Evolutionary conservation across 805 yeast species (phyloP).

Genomic region (Ogataea naganishii): DNA sequence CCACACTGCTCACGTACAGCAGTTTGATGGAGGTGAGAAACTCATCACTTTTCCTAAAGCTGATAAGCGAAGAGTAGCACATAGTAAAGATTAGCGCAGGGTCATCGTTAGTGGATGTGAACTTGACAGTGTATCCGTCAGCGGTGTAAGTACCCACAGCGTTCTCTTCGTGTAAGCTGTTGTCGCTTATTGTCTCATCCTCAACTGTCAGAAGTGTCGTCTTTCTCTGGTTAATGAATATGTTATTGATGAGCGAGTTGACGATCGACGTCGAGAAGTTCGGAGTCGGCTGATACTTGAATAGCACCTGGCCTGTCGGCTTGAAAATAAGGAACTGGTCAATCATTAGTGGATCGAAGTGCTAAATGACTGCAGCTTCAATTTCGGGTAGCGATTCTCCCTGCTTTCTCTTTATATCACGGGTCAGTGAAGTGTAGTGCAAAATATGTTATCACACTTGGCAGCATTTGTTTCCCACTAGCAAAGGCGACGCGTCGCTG

Average conservation of each 20-base stretch:
- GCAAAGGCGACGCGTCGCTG: too few species aligned
- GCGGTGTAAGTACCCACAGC: constrained; percentile 21
- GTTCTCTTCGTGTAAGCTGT: constrained; percentile 13
- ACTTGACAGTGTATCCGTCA: constrained; percentile 37
- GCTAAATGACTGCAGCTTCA: too few species aligned
- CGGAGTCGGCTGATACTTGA: constrained; percentile 33
- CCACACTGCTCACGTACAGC: constrained; percentile 12
- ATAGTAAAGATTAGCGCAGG: constrained; percentile 32
- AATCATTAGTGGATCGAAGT: too few species aligned
- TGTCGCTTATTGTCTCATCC: constrained; percentile 13
- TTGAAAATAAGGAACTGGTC: constrained; percentile 43
- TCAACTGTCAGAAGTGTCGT: constrained; percentile 12
- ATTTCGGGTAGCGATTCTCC: too few species aligned
- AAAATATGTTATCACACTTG: too few species aligned
- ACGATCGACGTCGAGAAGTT: constrained; percentile 29
- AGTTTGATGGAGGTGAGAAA: constrained; percentile 17
- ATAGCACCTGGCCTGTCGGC: constrained; percentile 44
- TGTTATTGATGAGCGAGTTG: constrained; percentile 40
- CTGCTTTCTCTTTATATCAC: too few species aligned
- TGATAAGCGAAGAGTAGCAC: constrained; percentile 29
- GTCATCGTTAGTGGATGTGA: constrained; percentile 29
- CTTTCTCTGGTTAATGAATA: constrained; percentile 33
- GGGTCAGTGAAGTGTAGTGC: too few species aligned
- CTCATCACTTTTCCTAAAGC: constrained; percentile 19
- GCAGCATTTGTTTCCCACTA: too few species aligned